A percentile compares a stretch with the other conserved stretches of the same genome.
phyloP scores from a whole-genome alignment of 1,284 basidiomycete species.

The Ganoderma lucidum region DNA sequence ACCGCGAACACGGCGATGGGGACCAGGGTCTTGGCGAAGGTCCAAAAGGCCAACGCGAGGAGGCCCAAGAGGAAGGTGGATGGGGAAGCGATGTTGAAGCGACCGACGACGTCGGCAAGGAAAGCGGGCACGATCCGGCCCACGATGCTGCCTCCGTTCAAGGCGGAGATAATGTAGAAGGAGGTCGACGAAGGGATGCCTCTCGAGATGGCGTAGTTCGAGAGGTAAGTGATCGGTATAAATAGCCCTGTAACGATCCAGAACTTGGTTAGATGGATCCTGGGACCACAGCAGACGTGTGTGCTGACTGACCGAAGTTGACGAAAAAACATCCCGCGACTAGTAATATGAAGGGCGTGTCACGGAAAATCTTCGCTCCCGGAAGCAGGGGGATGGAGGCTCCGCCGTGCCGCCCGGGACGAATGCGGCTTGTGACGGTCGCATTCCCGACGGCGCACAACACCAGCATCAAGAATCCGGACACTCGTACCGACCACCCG shows the following conservation, averaged over 20 bases:
- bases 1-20: slow-evolving; percentile 59
- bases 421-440: slow-evolving; percentile 39
- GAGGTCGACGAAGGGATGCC: slow-evolving; percentile 24
- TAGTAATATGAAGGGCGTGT: slow-evolving; percentile 41
- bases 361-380: slow-evolving; percentile 38
- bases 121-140: slow-evolving; percentile 40
- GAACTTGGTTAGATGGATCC: background rate
- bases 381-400: slow-evolving; percentile 32
- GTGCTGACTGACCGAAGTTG: slow-evolving; percentile 34
- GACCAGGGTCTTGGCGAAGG: slow-evolving; percentile 44
- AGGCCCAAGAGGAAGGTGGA: slow-evolving; percentile 31
- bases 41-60: slow-evolving; percentile 33
- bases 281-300: background rate
- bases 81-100: slow-evolving; percentile 39
- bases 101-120: slow-evolving; percentile 39
- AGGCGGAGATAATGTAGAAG: slow-evolving; percentile 37
- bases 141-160: slow-evolving; percentile 38
- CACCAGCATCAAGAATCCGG: slow-evolving; percentile 43
- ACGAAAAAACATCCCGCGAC: slow-evolving; percentile 42
- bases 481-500: slow-evolving; percentile 59
- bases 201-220: slow-evolving; percentile 21
- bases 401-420: slow-evolving; percentile 16
- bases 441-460: slow-evolving; percentile 40
- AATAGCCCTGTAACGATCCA: slow-evolving; percentile 26
- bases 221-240: slow-evolving; percentile 36